Evolutionary conservation across 805 yeast genomes (phyloP), one percentile per base, ranked within the genome.

Genomic region (Metschnikowia borealis): DNA sequence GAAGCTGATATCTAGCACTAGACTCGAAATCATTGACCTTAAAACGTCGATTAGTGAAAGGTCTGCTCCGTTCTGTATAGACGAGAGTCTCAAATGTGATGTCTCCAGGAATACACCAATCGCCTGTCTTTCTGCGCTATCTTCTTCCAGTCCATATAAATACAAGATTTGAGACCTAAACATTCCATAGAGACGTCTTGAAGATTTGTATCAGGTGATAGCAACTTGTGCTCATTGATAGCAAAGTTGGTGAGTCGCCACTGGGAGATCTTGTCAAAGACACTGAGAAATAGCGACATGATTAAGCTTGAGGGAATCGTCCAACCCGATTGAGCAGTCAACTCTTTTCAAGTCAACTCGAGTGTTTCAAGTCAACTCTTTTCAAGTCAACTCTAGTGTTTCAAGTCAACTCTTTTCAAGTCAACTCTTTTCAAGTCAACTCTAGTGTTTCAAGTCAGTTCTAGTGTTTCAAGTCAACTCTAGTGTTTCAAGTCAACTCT

Each of bases 1-100:
- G 34, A 85, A 80, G 52, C 70, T 69, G 38, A 82, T 61, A 57
- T 82, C 86, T 13, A 82, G 62, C 8, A 70, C 64, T 20, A 82
- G 52, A 11, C 67, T 63, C 6, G 66, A 53, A 23, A 81, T 62
- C 61, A 52, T 71, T 71, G 13, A 53, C 55, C 51, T 69, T 71
- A 72, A 55, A 54, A 79, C 78, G 57, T 77, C 81, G 44, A 78
- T 75, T 31, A 80, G 54, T 4, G 82, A 69, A 35, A 82, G 65
- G 54, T 80, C 84, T 33, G 64, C 69, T 31, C 73, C 73, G 31
- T 77, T 69, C 31, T 64, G 64, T 15, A 81, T 61, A 29, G 70
- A 64, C 10, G 65, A 50, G 33, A 82, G 62, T 41, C 67, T 63
- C n/a, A 82, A 60, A 6, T 57, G 53, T 6, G 60, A 56, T 1